Evolutionary conservation across 1,284 basidiomycete genomes (phyloP).

Genomic region (Cutaneotrichosporon sp.): DNA sequence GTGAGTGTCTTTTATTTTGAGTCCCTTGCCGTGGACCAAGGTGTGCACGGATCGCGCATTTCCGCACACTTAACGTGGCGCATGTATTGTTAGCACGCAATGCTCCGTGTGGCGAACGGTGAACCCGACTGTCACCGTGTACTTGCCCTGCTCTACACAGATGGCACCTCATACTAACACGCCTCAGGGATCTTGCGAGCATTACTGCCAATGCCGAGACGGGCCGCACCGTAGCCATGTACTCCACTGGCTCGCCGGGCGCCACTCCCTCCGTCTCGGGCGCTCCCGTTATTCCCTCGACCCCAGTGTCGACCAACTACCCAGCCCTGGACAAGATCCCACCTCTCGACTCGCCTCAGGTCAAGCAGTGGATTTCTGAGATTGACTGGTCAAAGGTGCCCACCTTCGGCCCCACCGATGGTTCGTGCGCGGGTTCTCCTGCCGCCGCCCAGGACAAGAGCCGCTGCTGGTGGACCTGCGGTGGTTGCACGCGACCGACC

Average conservation of each 20-base stretch:
- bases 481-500: conserved; percentile 64
- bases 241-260: conserved; percentile 41
- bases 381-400: conserved; percentile 39
- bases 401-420: conserved; percentile 33
- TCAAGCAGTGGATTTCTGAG: conserved; percentile 66
- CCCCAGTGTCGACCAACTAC: conserved; percentile 50
- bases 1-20: conserved; percentile 25
- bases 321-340: conserved; percentile 65
- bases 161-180: neutral
- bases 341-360: conserved; percentile 61
- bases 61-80: neutral
- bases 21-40: no score
- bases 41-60: neutral
- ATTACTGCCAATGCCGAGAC: conserved; percentile 65
- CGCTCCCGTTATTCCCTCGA: conserved; percentile 46
- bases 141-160: neutral
- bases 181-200: conserved; percentile 50
- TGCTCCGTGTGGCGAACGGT: neutral
- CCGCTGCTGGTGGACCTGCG: conserved; percentile 83
- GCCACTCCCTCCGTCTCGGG: conserved; percentile 42
- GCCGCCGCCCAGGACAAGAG: conserved; percentile 55
- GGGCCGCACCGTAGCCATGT: conserved; percentile 53
- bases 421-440: conserved; percentile 58
- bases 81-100: neutral
- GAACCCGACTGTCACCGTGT: no score